A percentile compares a stretch with the other conserved stretches of the same genome.
These are phyloP conservation scores for Neurospora sp. DNA, from an alignment of 495 filamentous ascomycete genomes.

Conservation along the genomic window DNA sequence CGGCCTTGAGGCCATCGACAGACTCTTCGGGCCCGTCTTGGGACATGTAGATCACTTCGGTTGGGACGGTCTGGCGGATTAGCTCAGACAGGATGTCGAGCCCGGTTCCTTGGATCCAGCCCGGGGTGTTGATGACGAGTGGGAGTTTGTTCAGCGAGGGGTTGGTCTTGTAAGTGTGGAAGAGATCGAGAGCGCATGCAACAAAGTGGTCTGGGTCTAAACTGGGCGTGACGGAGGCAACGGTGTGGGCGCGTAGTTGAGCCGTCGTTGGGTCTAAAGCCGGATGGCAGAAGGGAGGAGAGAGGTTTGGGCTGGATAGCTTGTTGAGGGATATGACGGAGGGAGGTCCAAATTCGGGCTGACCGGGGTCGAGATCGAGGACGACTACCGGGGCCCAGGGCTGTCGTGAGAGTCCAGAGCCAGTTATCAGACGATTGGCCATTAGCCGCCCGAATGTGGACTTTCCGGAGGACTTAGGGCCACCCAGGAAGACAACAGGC, in stretches of 20 bases:
- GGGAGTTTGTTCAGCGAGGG: slow-evolving; percentile 33
- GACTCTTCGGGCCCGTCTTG: slow-evolving; percentile 57
- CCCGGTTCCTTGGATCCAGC: slow-evolving; percentile 72
- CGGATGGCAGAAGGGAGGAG: slow-evolving; percentile 67
- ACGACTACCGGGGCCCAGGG: slow-evolving; percentile 41
- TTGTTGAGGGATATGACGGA: slow-evolving; percentile 67
- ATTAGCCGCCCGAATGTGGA: slow-evolving; percentile 76
- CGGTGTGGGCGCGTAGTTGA: slow-evolving; percentile 53
- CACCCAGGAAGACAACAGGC: slow-evolving; percentile 52
- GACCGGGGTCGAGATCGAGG: slow-evolving; percentile 75
- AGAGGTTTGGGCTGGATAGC: slow-evolving; percentile 54
- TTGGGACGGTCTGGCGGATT: slow-evolving; percentile 37
- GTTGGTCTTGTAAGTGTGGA: slow-evolving; percentile 48
- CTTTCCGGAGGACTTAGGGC: slow-evolving; percentile 78
- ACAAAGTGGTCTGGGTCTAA: slow-evolving; percentile 63
- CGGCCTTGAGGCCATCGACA: slow-evolving; percentile 43
- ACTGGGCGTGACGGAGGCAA: slow-evolving; percentile 60
- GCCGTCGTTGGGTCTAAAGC: slow-evolving; percentile 15
- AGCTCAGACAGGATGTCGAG: slow-evolving; percentile 60
- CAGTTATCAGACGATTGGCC: slow-evolving; percentile 60
- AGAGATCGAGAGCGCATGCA: slow-evolving; percentile 56
- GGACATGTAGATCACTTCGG: slow-evolving; percentile 68
- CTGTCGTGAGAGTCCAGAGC: slow-evolving; percentile 16
- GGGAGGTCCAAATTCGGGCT: slow-evolving; percentile 71
- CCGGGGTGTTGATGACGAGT: slow-evolving; percentile 72